Base-by-base conservation (phyloP, 257 asterid species). In the Leonotis leonurus region DNA sequence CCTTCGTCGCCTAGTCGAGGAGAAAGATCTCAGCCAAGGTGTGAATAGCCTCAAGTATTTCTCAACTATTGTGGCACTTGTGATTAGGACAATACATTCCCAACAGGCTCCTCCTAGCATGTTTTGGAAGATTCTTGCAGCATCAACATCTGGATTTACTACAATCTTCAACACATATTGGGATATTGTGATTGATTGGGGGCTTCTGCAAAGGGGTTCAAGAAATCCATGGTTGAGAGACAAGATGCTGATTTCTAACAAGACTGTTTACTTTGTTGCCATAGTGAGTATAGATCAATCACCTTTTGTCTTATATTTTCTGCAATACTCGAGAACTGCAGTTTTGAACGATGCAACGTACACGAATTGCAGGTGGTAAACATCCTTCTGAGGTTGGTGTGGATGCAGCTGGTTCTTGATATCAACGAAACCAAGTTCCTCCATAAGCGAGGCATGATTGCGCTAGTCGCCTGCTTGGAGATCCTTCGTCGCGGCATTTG, bases 161-260 rank as follows among this genome's bases (percentile, higher is more conserved):
- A 86, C 97, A 0, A 2, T 83, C 13, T 75, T 46, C 37, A 89
- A 27, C 79, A 81, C 92, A 12, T 89, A 85, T 21, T 89, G 97
- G 97, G 97, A 89, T 67, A 67, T 89, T 5, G 90, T 89, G n/a
- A 56, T 68, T 0, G 95, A 89, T 68, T 85, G 95, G 95, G 97
- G 95, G n/a, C 71, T 89, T 3, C 14, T 87, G 76, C 67, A 27
- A 65, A 82, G 66, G 62, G 65, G 67, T 26, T 70, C 94, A 2
- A 90, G 56, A 56, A 87, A 90, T 36, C 89, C 81, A 39, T 85
- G 90, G 96, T 75, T 87, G 64, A 85, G 97, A 70, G 95, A 90
- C 64, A 88, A 88, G 73, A 86, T 87, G 56, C 74, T 90, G 56
- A 62, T 90, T 37, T 50, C 87, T 6, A 71, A 75, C 79, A 85